phyloP scores from a whole-genome alignment of 2,329 filamentous ascomycete genomes.

The Colletotrichum gigasporum region DNA sequence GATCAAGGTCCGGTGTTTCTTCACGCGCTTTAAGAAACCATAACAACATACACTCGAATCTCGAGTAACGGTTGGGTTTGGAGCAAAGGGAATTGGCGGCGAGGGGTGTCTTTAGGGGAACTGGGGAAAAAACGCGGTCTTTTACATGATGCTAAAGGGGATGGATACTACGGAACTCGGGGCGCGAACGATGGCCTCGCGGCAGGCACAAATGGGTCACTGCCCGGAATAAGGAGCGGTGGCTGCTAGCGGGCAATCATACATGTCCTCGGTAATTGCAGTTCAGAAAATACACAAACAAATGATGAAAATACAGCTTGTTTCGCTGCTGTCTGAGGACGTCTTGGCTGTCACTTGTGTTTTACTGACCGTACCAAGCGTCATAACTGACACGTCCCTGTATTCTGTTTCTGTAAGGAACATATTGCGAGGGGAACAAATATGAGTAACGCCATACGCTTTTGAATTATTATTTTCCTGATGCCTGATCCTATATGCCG shows the following conservation, averaged over 20 bases:
- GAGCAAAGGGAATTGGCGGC: not conserved
- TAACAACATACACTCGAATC: constrained; percentile 12
- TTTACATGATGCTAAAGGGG: constrained; percentile 14
- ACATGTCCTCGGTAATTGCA: constrained; percentile 21
- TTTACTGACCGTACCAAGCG: too few relatives aligned
- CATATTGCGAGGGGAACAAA: too few relatives aligned
- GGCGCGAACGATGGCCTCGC: not conserved
- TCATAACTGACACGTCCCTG: too few relatives aligned
- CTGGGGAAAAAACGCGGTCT: constrained; percentile 7
- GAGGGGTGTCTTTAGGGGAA: not conserved
- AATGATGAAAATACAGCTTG: constrained; percentile 22
- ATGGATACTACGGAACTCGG: constrained; percentile 5
- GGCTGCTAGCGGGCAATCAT: constrained; percentile 6
- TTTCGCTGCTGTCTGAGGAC: not conserved
- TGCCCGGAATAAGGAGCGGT: constrained; percentile 1
- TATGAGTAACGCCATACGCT: not conserved
- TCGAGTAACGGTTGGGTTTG: not conserved
- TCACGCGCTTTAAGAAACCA: constrained; percentile 1
- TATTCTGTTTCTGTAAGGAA: too few relatives aligned
- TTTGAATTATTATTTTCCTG: constrained; percentile 25
- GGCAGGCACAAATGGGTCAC: not conserved
- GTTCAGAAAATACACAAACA: constrained; percentile 32
- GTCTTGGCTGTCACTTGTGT: too few relatives aligned
- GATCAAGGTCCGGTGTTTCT: constrained; percentile 19
- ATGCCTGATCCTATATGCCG: not conserved